Percentiles rank a stretch among this genome's conserved stretches.
Conservation (phyloP, 2,329 filamentous ascomycete species). For the Penicillium sp. region DNA sequence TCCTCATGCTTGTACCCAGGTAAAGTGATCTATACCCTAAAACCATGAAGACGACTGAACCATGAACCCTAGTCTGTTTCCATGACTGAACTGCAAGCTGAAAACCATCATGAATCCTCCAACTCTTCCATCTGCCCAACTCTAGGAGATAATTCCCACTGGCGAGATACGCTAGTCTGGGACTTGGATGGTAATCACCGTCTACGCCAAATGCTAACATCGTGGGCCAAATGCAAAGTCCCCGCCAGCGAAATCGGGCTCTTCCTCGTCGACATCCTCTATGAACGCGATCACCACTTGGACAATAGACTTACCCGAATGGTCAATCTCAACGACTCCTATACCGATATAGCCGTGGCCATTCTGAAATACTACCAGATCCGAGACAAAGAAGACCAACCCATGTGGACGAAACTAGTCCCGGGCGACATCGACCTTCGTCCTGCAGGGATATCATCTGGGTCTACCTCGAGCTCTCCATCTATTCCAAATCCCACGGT, state of each 20-base stretch:
- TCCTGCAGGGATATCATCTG: neutral
- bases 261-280: slow-evolving; percentile 4
- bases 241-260: slow-evolving; percentile 6
- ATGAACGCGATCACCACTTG: slow-evolving; percentile 4
- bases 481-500: no score
- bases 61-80: no score
- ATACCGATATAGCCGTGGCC: slow-evolving; percentile 1
- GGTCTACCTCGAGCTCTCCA: no score
- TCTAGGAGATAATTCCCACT: neutral
- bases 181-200: neutral
- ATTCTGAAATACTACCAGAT: slow-evolving; percentile 5
- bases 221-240: slow-evolving; percentile 1
- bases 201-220: neutral
- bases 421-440: slow-evolving; percentile 1
- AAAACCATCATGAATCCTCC: no score
- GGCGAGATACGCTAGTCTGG: slow-evolving; percentile 1
- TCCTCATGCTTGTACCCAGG: no score
- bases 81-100: no score
- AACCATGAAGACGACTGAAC: no score
- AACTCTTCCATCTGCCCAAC: no score
- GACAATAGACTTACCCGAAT: slow-evolving; percentile 2
- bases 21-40: no score
- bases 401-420: slow-evolving; percentile 2
- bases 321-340: slow-evolving; percentile 2
- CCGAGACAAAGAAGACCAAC: neutral